These are phyloP conservation scores for Pestalotiopsis sp. DNA, from an alignment of 2,329 filamentous ascomycete genomes.

Conservation along the genomic window DNA sequence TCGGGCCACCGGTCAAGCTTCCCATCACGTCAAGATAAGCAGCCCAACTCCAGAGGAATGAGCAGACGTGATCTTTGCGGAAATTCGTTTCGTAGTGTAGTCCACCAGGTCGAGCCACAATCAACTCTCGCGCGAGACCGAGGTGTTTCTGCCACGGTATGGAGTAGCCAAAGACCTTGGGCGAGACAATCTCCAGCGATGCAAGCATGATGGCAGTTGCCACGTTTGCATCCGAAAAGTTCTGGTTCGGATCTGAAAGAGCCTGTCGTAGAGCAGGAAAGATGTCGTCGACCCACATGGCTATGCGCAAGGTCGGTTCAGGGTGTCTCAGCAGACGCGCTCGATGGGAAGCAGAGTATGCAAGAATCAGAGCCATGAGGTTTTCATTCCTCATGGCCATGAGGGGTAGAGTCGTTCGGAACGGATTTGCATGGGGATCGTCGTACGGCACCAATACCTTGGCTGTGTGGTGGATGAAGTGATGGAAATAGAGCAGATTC, in stretches of 20 bases:
- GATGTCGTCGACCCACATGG: constrained; percentile 77
- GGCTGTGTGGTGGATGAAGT: constrained; percentile 78
- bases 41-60: constrained; percentile 81
- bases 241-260: constrained; percentile 59
- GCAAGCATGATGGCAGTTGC: constrained; percentile 84
- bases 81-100: constrained; percentile 49
- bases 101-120: constrained; percentile 57
- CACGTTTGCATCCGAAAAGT: constrained; percentile 71
- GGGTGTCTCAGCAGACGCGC: constrained; percentile 71
- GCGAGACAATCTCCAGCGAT: constrained; percentile 80
- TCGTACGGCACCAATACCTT: constrained; percentile 54
- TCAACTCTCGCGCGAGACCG: constrained; percentile 73
- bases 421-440: constrained; percentile 52
- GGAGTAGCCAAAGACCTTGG: constrained; percentile 76
- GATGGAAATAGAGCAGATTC: constrained; percentile 69
- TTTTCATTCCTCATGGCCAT: constrained; percentile 71
- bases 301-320: constrained; percentile 76
- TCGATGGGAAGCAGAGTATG: constrained; percentile 80
- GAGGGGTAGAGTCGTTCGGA: constrained; percentile 49
- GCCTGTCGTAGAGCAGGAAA: constrained; percentile 70
- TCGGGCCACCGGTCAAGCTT: constrained; percentile 62
- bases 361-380: constrained; percentile 73
- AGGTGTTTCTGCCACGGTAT: constrained; percentile 82
- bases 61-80: constrained; percentile 59
- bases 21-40: constrained; percentile 81